These are phyloP conservation scores for Ganoderma leucocontextum DNA, from an alignment of 1,284 basidiomycete genomes.

Conservation along the genomic window DNA sequence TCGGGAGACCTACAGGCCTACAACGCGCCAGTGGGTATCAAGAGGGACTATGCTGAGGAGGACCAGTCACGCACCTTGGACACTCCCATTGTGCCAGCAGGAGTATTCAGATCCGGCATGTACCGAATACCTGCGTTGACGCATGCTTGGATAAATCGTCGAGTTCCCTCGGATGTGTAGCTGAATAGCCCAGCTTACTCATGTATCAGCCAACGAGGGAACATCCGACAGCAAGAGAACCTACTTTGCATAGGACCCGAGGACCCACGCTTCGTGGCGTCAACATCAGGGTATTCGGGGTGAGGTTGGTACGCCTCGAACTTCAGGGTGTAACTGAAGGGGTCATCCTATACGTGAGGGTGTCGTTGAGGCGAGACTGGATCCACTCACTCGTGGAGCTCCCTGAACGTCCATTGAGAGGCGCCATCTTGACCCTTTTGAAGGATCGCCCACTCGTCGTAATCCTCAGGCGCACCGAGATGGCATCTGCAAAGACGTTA, in stretches of 20 bases:
- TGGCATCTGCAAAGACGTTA: constrained; percentile 58
- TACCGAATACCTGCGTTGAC: constrained; percentile 56
- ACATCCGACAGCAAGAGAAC: neutral
- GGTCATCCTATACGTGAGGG: neutral
- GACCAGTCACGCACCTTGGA: constrained; percentile 52
- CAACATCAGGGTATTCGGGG: neutral
- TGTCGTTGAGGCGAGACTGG: neutral
- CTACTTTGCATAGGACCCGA: neutral
- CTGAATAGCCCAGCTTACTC: constrained; percentile 41
- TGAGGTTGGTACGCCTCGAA: neutral
- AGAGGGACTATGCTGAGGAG: neutral
- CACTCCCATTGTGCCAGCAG: constrained; percentile 57
- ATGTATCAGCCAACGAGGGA: neutral
- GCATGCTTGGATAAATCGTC: constrained; percentile 58
- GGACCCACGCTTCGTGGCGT: neutral
- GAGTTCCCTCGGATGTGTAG: constrained; percentile 45
- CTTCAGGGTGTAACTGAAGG: neutral
- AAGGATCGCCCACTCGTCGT: constrained; percentile 69
- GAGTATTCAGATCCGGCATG: constrained; percentile 59
- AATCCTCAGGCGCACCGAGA: constrained; percentile 71
- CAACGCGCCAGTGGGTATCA: neutral
- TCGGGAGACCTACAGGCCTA: neutral
- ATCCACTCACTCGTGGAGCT: constrained; percentile 53
- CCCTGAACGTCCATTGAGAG: constrained; percentile 66
- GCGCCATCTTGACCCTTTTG: constrained; percentile 54